Evolutionary conservation across 2,329 filamentous ascomycete genomes (phyloP).

Genomic region (Arthroderma sp.): DNA sequence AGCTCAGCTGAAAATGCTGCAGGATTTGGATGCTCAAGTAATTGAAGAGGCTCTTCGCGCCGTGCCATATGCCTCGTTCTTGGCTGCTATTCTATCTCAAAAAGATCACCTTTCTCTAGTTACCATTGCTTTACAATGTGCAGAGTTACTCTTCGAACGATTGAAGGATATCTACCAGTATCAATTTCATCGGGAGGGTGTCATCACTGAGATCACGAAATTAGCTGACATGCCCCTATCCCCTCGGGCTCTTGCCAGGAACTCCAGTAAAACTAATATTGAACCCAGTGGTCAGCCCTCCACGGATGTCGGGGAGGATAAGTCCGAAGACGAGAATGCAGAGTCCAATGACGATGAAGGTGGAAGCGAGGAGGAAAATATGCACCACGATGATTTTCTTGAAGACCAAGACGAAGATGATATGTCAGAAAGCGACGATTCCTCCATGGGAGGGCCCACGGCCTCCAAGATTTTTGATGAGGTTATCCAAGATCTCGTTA

Average conservation of each 20-base stretch:
- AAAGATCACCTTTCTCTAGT: conserved; percentile 84
- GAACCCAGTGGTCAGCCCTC: too few species aligned
- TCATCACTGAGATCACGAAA: conserved; percentile 80
- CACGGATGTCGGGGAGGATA: conserved; percentile 16
- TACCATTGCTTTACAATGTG: conserved; percentile 73
- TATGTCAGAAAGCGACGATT: conserved; percentile 55
- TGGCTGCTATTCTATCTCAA: conserved; percentile 89
- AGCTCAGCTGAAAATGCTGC: conserved; percentile 96
- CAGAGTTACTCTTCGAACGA: conserved; percentile 72
- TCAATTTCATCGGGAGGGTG: conserved; percentile 93
- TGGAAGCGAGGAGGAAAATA: conserved; percentile 30
- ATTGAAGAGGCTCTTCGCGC: conserved; percentile 72
- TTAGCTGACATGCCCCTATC: conserved; percentile 43
- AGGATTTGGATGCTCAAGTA: conserved; percentile 75
- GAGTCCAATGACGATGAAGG: conserved; percentile 25
- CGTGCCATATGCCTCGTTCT: conserved; percentile 88
- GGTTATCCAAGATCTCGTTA: conserved; percentile 57
- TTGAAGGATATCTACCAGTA: conserved; percentile 83
- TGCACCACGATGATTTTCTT: conserved; percentile 40
- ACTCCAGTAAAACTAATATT: too few species aligned
- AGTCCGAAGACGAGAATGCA: neutral
- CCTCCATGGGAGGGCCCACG: conserved; percentile 27
- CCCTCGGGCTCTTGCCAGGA: conserved; percentile 10
- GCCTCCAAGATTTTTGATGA: conserved; percentile 28
- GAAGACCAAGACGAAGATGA: conserved; percentile 35